Evolutionary conservation across 2,329 filamentous ascomycete genomes (phyloP).

Genomic region (Colletotrichum truncatum): DNA sequence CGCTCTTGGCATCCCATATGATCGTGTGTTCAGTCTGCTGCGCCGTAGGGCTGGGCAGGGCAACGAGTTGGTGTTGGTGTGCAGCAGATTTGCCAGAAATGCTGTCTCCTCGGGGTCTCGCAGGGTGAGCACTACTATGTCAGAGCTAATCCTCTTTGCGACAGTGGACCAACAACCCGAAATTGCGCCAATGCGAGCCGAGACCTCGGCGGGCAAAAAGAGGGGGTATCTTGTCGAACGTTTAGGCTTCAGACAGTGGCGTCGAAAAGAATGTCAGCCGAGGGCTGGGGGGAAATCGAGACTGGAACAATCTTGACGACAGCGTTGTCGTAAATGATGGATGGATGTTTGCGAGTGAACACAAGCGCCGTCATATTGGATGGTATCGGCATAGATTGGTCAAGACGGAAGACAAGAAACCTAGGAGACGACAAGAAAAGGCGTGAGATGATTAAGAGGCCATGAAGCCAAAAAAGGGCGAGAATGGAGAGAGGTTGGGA

Average conservation of each 20-base stretch:
- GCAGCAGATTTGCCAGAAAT: background rate
- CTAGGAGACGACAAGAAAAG: background rate
- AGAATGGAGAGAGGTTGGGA: background rate
- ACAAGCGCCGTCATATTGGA: background rate
- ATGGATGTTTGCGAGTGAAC: background rate
- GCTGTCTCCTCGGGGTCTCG: background rate
- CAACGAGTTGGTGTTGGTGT: background rate
- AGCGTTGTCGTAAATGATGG: background rate
- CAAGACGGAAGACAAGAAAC: no score
- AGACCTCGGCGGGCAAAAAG: background rate
- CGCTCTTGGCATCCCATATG: constrained; percentile 4
- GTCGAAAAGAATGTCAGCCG: background rate
- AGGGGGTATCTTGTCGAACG: background rate
- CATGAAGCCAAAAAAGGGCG: background rate
- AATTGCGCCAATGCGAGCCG: constrained; percentile 10
- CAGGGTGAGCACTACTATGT: no score
- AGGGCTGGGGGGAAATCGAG: constrained; percentile 4
- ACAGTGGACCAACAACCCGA: background rate
- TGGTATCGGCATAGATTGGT: no score
- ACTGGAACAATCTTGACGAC: no score
- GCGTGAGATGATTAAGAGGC: background rate
- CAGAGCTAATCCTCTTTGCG: background rate
- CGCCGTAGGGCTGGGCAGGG: background rate
- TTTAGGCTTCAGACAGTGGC: constrained; percentile 8
- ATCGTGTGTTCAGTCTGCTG: background rate